Evolutionary conservation across 192 early-diverging fungal species (phyloP).

Genomic region (Gigaspora rosea): DNA sequence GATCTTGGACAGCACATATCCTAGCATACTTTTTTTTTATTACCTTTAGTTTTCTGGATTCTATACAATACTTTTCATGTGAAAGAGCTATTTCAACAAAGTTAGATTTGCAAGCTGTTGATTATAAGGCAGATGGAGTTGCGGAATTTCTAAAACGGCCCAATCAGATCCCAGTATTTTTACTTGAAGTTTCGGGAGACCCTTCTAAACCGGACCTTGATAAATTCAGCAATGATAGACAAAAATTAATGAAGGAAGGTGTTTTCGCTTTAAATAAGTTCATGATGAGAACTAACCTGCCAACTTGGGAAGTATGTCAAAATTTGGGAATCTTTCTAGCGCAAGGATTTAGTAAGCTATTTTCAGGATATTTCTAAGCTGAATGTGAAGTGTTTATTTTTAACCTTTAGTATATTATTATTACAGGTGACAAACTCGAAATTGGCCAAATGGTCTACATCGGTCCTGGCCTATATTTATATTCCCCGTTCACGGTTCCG

Average conservation of each 20-base stretch:
- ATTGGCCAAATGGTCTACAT: neutral
- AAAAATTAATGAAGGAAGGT: constrained; percentile 18
- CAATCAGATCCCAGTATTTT: constrained; percentile 14
- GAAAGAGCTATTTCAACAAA: constrained; percentile 8
- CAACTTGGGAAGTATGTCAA: constrained; percentile 1
- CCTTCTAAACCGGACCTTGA: neutral
- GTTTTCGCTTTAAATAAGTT: constrained; percentile 4
- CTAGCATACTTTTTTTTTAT: constrained; percentile 16
- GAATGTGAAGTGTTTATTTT: constrained; percentile 17
- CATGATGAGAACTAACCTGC: neutral
- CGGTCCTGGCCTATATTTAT: too few relatives aligned
- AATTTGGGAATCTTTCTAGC: neutral
- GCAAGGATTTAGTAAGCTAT: constrained; percentile 1
- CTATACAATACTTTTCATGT: constrained; percentile 16
- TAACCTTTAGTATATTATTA: constrained; percentile 11
- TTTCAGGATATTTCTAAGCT: neutral
- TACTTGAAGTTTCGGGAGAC: constrained; percentile 4
- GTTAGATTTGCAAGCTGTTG: constrained; percentile 1
- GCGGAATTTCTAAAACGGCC: neutral
- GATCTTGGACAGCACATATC: constrained; percentile 20
- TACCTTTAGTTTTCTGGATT: constrained; percentile 10
- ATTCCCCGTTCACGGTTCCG: too few relatives aligned
- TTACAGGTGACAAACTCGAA: neutral
- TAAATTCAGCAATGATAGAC: neutral
- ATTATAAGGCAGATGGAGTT: constrained; percentile 20